Base-by-base conservation (phyloP, 306 rosid genomes). In the Fragaria vesca region DNA sequence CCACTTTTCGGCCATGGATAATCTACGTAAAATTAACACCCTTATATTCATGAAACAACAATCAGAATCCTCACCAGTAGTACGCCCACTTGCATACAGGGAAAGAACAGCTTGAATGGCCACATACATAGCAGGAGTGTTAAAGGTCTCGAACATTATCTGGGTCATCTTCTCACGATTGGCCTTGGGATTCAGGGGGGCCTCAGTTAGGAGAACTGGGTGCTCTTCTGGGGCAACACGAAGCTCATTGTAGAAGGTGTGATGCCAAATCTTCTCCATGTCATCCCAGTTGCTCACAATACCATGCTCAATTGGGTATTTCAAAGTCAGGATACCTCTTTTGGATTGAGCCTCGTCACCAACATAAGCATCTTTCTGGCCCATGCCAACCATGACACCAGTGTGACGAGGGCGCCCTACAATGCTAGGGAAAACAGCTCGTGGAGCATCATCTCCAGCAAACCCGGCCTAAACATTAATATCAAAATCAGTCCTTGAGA, bases 341-440 rank as follows among this genome's bases (percentile, higher is more conserved):
- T 95, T 95, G 66, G 99, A 95, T 60, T 95, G 99, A 73, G 99
- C 99, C 86, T 95, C 99, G 50, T 95, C 98, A 80, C 98, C 98
- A 80, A 94, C 97, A 88, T 94, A 94, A 77, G 98, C 98, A 86
- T 95, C 99, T 75, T 95, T 95, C 85, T 95, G 99, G 72, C 99
- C 99, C 99, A 95, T 95, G 65, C 99, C 99, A 78, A 95, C 99
- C 99, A 95, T 95, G 85, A 95, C 99, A 71, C 99, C 99, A 34
- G 99, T 95, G 87, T 95, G 99, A 77, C 99, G 99, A 67, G 99
- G 99, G 66, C 99, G 99, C 43, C 99, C 99, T 1, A 95, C 97
- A 77, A 95, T 95, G 78, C 99, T 95, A 80, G 99, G 99, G 82
- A 95, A 95, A 69, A 95, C 99, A 77, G 99, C 99, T 81, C 99